Base-by-base conservation (phyloP, 2,329 filamentous ascomycete genomes). In the Xylaria sp. region DNA sequence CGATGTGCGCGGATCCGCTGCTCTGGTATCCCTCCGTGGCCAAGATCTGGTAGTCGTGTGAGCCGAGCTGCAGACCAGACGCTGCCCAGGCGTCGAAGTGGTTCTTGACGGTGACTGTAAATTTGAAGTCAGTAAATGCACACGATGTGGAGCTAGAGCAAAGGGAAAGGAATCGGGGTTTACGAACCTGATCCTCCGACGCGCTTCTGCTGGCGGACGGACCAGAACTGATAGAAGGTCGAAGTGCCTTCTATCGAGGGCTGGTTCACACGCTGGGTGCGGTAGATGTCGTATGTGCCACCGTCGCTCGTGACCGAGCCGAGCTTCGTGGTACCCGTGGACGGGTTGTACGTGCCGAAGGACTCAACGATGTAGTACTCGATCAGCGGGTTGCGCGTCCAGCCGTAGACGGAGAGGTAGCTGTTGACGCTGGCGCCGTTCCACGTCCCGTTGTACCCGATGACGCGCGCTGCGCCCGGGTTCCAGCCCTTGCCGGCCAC, bases 401-500 rank as follows among this genome's bases (percentile, higher is more conserved):
- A 81, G 60, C 80, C 80, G 77, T 81, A 84, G 61, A 83, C 76
- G 68, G 82, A 78, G 39, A 84, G 80, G 78, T 84, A 84, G 78
- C 81, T 69, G 85, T 87, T 75, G 4, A 76, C 74, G 68, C 25
- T 75, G 54, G 71, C 73, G 15, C 76, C 75, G 72, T 75, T 78
- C 77, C 76, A 81, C 54, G 78, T 75, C n/a, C 78, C 77, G 74
- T 76, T 79, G 70, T 78, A 77, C 18, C 65, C 74, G 39, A 79
- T 72, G 54, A 74, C 71, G n/a, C 74, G 76, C 10, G 69, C 6
- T 73, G 76, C 58, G 9, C 78, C 78, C 13, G 78, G 78, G 65
- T 82, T 84, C 85, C 84, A 87, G 13, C 85, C 85, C 79, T 86
- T 87, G 70, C 85, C 85, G 34, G 80, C 84, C 34, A 86, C 84